Evolutionary conservation across 345 rosid species (phyloP), one percentile per base, ranked within the genome.

Genomic region (Triadica sebifera): DNA sequence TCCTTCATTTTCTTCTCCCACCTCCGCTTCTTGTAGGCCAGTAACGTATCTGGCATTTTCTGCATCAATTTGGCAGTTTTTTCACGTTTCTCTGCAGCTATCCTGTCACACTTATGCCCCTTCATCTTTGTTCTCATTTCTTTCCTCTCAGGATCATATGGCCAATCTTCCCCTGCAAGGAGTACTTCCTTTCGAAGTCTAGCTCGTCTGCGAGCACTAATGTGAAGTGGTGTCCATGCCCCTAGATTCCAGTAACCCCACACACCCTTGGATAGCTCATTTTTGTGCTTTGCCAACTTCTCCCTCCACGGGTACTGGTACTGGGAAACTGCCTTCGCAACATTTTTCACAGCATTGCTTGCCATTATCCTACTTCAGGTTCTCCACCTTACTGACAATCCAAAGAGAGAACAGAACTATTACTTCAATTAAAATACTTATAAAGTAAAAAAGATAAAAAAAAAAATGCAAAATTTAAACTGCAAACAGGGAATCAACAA

Each of bases 1-100:
- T 88, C 96, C 84, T 88, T 94, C 91, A 92, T 87, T 83, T 94
- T 94, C 90, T 87, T 90, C 82, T 89, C 95, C 98, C 98, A 94
- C 78, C 89, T 86, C 68, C 95, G 89, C 89, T 90, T 94, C 93
- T 89, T 94, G 86, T 94, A 90, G 3, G 82, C 97, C 71, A 86
- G 86, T 47, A 94, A 78, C 93, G 88, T 86, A 37, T 83, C 85
- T 3, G 97, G 97, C 98, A 94, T 94, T 81, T 90, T 86, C 88
- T 81, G 81, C 98, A 94, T 91, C 73, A 92, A 75, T 75, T 88
- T 87, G 7, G 82, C 97, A 0, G 98, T 94, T 39, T 94, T 94
- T 65, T 78, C 97, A 0, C 97, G 85, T 72, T 87, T 94, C 85
- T 89, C 95, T 5, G 95, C 97, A 2, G 97, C 77, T 52, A 92